Evolutionary conservation across 495 filamentous ascomycete genomes (phyloP).

Genomic region (Penicillium psychrofluorescens): DNA sequence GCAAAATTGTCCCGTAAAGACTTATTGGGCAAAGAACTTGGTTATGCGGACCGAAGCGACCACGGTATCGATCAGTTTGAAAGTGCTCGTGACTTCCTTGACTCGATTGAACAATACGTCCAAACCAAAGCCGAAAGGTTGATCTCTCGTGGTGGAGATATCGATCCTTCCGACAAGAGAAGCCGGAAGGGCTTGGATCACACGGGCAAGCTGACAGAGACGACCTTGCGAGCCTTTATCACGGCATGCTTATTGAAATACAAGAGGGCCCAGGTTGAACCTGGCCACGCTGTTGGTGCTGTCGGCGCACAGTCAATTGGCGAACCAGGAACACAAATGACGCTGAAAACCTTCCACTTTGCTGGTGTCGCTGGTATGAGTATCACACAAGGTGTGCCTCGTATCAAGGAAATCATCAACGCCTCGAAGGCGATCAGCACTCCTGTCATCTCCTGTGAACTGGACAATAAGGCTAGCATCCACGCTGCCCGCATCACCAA

Average conservation of each 20-base stretch:
- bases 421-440: conserved; percentile 89
- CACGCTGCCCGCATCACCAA: conserved; percentile 80
- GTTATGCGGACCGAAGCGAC: conserved; percentile 58
- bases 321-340: conserved; percentile 99
- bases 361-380: conserved; percentile 99
- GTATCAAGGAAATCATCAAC: conserved; percentile 99
- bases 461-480: conserved; percentile 62
- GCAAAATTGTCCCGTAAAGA: conserved; percentile 55
- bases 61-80: conserved; percentile 75
- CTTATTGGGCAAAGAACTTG: conserved; percentile 41
- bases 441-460: conserved; percentile 79
- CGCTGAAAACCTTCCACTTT: conserved; percentile 99
- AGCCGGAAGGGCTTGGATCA: conserved; percentile 49
- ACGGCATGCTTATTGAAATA: conserved; percentile 81
- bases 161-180: conserved; percentile 30
- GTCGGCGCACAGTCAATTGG: conserved; percentile 97
- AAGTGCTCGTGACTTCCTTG: conserved; percentile 73
- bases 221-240: conserved; percentile 69
- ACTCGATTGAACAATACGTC: conserved; percentile 67
- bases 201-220: conserved; percentile 71
- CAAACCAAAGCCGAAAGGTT: conserved; percentile 48
- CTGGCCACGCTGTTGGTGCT: conserved; percentile 94
- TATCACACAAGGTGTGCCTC: conserved; percentile 96
- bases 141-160: conserved; percentile 31
- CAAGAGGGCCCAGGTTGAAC: conserved; percentile 79